These are phyloP conservation scores for Phoma sp. DNA, from an alignment of 2,329 filamentous ascomycete genomes.

Conservation along the genomic window DNA sequence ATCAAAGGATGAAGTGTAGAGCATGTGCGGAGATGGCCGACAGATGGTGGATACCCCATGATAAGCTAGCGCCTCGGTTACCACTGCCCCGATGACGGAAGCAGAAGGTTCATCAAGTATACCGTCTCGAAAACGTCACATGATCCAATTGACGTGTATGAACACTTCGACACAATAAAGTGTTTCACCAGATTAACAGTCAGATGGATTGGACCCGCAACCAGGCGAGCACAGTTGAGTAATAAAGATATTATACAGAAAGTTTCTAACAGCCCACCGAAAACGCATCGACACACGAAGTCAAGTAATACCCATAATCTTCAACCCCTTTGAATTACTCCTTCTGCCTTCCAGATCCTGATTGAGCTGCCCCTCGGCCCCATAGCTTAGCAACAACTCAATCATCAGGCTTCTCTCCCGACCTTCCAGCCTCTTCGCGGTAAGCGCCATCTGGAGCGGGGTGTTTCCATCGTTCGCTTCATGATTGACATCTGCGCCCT, in stretches of 20 bases:
- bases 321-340: constrained; percentile 31
- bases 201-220: neutral
- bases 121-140: neutral
- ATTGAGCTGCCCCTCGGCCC: constrained; percentile 33
- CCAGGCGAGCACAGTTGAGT: constrained; percentile 4
- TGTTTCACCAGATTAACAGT: no score
- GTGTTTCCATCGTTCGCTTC: constrained; percentile 29
- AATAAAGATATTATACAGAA: constrained; percentile 11
- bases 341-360: constrained; percentile 21
- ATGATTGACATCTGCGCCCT: constrained; percentile 41
- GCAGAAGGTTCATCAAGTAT: neutral
- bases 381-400: constrained; percentile 36
- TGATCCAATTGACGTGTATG: neutral
- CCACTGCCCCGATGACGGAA: constrained; percentile 12
- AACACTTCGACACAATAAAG: neutral
- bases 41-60: constrained; percentile 24
- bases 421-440: constrained; percentile 26
- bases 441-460: constrained; percentile 34
- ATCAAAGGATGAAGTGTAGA: constrained; percentile 4
- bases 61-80: constrained; percentile 27
- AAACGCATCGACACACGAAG: neutral
- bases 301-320: constrained; percentile 27
- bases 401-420: constrained; percentile 39
- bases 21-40: constrained; percentile 28
- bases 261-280: neutral